Percentiles rank a stretch among this genome's conserved stretches.
These are phyloP conservation scores for Hypoxylon sp. DNA, from an alignment of 2,329 filamentous ascomycete genomes.

Conservation along the genomic window DNA sequence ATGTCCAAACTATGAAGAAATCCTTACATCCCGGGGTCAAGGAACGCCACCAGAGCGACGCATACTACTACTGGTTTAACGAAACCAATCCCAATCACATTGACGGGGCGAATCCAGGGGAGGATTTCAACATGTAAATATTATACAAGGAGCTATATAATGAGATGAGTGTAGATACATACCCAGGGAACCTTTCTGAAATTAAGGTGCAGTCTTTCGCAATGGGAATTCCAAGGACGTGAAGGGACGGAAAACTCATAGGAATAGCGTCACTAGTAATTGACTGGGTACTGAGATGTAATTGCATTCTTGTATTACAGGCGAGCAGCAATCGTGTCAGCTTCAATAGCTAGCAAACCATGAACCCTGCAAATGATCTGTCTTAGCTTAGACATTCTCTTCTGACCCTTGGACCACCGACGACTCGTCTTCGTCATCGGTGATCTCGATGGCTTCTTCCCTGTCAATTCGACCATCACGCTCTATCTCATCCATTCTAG, in stretches of 20 bases:
- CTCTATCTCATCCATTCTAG: constrained; percentile 76
- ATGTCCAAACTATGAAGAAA: constrained; percentile 35
- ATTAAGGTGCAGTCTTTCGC: too few relatives aligned
- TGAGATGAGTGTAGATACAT: background rate
- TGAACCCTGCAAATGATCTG: background rate
- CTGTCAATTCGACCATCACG: background rate
- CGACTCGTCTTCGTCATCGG: constrained; percentile 10
- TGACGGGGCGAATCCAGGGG: constrained; percentile 25
- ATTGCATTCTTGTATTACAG: background rate
- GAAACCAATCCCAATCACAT: constrained; percentile 35
- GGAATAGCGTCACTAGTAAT: too few relatives aligned
- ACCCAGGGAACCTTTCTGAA: too few relatives aligned
- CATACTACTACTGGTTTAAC: constrained; percentile 34
- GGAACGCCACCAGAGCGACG: constrained; percentile 35
- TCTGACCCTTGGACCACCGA: background rate
- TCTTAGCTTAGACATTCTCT: background rate
- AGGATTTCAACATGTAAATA: constrained; percentile 37
- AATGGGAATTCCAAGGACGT: too few relatives aligned
- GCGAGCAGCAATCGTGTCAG: background rate
- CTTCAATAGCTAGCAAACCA: background rate
- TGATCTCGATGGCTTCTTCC: background rate
- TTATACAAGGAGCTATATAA: background rate
- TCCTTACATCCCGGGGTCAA: constrained; percentile 34
- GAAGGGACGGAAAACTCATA: too few relatives aligned
- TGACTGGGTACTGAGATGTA: too few relatives aligned